Evolutionary conservation across 805 yeast genomes (phyloP).

Genomic region (Candida ovalis): DNA sequence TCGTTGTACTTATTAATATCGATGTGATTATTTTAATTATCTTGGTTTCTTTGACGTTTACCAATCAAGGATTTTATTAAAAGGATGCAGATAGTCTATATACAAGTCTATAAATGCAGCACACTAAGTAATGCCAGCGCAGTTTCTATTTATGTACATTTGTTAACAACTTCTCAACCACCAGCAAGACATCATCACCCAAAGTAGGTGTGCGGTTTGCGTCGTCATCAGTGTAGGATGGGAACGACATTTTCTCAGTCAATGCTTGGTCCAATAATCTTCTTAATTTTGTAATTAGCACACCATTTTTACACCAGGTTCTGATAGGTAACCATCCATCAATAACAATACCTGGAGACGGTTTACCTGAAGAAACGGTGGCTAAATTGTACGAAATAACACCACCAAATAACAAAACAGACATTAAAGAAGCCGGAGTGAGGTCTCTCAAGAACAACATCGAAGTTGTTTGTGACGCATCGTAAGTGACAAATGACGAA

Average conservation of each 20-base stretch:
- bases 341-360: conserved; percentile 79
- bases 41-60: too few species aligned
- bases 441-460: conserved; percentile 69
- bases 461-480: conserved; percentile 53
- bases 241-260: conserved; percentile 53
- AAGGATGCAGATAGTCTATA: background rate
- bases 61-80: too few species aligned
- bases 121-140: too few species aligned
- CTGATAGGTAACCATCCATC: conserved; percentile 88
- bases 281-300: conserved; percentile 69
- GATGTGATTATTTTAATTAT: too few species aligned
- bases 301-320: conserved; percentile 95
- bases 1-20: too few species aligned
- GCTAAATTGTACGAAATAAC: conserved; percentile 55
- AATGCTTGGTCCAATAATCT: conserved; percentile 63
- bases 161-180: background rate
- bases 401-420: conserved; percentile 82
- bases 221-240: conserved; percentile 28
- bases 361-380: conserved; percentile 36
- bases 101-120: too few species aligned
- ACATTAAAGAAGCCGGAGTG: conserved; percentile 73
- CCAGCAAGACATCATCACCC: background rate
- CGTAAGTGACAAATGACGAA: conserved; percentile 61
- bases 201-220: background rate
- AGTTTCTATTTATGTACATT: background rate